Evolutionary conservation across 2,329 filamentous ascomycete species (phyloP), one percentile per base, ranked within the genome.

Genomic region (Talaromyces sp.): DNA sequence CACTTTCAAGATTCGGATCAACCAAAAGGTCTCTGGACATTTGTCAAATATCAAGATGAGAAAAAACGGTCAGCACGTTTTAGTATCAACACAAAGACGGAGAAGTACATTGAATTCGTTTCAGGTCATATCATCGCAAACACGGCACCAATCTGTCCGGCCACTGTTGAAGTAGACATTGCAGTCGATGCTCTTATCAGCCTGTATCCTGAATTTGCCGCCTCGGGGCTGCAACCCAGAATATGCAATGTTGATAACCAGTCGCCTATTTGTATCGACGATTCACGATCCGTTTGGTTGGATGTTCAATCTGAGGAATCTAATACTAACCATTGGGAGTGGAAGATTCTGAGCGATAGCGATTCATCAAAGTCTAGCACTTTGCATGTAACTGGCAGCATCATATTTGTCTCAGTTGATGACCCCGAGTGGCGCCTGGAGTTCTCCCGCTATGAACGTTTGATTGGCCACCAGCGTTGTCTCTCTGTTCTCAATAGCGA

Each of bases 131-230:
- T 76, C 2, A 76, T 80, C 50, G 74, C 72, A 0, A 60, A 73
- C 32, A 74, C 75, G 0, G 77, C 75, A 0, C 69, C 77, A 1
- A 73, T 76, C 11, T 73, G 69, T 32, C 79, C 80, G 0, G 73
- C 68, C 0, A 79, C 74, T 0, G 58, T 81, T 0, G 59, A 79
- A 55, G 29, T 81, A 1, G 74, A 72, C 14, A 66, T 76, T 11
- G 69, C 64, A 4, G 65, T 74, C 17, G 69, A 74, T 35, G 69
- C 72, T 0, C 51, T 78, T 0, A 55, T 62, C 2, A 77, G 68
- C 56, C 58, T 80, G 1, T 60, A 64, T 13, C 63, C 71, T 0
- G 66, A 74, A 2, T 67, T 61, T 24, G 27, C n/a, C 17, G 41
- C 29, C 4, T 56, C 52, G 2, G 54, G 35, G 7, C 55, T 68